These are phyloP conservation scores for Microcyclospora pomicola DNA, from an alignment of 2,329 filamentous ascomycete species.

Conservation along the genomic window DNA sequence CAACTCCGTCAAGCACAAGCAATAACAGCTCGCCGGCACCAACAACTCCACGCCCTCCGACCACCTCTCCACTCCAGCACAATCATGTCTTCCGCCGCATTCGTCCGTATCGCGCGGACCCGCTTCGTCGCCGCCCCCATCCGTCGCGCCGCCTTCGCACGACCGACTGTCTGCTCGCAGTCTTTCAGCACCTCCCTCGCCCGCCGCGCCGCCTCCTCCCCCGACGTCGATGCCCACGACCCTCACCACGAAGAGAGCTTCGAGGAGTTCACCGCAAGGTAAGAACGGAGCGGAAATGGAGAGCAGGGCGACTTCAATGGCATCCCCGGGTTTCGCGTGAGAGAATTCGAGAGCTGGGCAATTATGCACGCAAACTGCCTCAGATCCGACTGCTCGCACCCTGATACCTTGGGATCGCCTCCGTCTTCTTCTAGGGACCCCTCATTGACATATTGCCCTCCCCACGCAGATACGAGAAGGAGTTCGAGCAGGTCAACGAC, in stretches of 20 bases:
- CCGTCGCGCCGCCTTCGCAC: slow-evolving; percentile 3
- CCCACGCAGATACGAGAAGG: slow-evolving; percentile 82
- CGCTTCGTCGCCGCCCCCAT: slow-evolving; percentile 6
- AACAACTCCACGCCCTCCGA: neutral
- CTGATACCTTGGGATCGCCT: slow-evolving; percentile 2
- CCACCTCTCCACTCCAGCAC: slow-evolving; percentile 2
- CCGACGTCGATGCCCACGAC: slow-evolving; percentile 27
- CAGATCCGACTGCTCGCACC: neutral
- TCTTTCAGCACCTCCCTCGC: slow-evolving; percentile 40
- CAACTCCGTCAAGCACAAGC: no score
- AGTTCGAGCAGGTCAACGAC: slow-evolving; percentile 94
- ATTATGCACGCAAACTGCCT: neutral
- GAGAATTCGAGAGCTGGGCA: no score
- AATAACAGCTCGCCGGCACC: neutral
- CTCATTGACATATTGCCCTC: slow-evolving; percentile 5
- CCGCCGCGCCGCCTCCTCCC: neutral
- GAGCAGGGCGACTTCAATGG: neutral
- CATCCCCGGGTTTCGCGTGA: no score
- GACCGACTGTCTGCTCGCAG: slow-evolving; percentile 7
- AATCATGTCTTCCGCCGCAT: slow-evolving; percentile 12
- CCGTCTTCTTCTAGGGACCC: neutral
- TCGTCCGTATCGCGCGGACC: slow-evolving; percentile 12
- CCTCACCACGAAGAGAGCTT: slow-evolving; percentile 89
- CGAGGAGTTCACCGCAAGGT: slow-evolving; percentile 98
- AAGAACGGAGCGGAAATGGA: slow-evolving; percentile 24